Base-by-base conservation (phyloP, 2,329 filamentous ascomycete species). In the Macrophomina phaseolina region DNA sequence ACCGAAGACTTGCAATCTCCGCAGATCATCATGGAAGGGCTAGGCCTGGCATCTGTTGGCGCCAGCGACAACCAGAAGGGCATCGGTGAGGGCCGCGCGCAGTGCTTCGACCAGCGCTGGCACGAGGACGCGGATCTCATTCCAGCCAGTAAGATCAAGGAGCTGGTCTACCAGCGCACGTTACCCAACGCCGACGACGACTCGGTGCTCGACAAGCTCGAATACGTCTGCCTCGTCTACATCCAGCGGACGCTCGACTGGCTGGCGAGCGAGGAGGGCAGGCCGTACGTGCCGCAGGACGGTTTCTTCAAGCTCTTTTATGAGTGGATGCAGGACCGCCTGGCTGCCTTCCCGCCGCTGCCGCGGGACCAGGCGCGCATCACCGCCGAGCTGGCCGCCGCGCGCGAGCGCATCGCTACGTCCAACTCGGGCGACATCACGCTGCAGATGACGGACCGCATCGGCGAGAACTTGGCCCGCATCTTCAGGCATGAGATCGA, bases 161-260 rank as follows among this genome's bases (percentile, higher is more conserved):
- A 60, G 18, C 55, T 60, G 18, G 38, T 60, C 9, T 42, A 60
- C 55, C n/a, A 8, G 38, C 38, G 55, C n/a, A 60, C 55, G 5
- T 30, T 60, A 7, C 55, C 38, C 5, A 60, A 60, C 38, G 36
- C 14, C 3, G 55, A 60, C 16, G 55, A 60, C 18, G 55, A 60
- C 38, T 60, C 38, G n/a, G 55, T 60, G 14, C 55, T 60, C 9
- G 55, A 60, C 36, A 42, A 45, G 9, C 38, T 60, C n/a, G 55
- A 60, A 38, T 60, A 45, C 38, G 55, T 60, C 55, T 60, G 55
- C 55, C 55, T 60, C 18, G 55, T 60, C 18, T 60, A 60, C 38
- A 60, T 46, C 18, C 28, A 45, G 12, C 55, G 42, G 18, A 45
- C 11, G 12, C 38, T 60, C 3, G 38, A 60, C 23, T 60, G 38